Evolutionary conservation across 495 filamentous ascomycete genomes (phyloP), one percentile per base, ranked within the genome.

Genomic region (Penicillium tannophilum): DNA sequence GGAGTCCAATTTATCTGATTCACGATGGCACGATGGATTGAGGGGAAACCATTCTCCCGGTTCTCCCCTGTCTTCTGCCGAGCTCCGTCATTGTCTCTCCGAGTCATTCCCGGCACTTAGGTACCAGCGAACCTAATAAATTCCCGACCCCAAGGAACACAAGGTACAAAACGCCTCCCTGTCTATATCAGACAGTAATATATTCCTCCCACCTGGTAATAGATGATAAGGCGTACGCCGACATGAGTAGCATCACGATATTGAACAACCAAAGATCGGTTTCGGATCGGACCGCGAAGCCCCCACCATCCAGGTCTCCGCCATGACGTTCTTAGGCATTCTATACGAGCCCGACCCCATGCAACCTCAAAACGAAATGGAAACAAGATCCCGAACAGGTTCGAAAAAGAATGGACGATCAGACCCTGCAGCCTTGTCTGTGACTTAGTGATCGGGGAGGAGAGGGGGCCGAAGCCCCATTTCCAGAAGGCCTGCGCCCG

Each of bases 261-360:
- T 48, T 14, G 26, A 16, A 48, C 1, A n/a, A 47, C 44, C 20
- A 26, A 47, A 49, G 49, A 52, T 36, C n/a, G 49, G 49, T 52
- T 23, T 19, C 49, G 49, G 49, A 41, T 52, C 49, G 31, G 49
- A 52, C 49, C 49, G 49, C 28, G 31, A 41, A 41, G 5, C 20
- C 45, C 23, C 46, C 46, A 49, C 24, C 31, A 26, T 30, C 1
- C 4, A n/a, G 3, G 11, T 48, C 8, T 30, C 26, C 46, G 19
- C 17, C 23, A 49, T 49, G 46, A 49, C 46, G 46, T 49, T 23
- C 26, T 31, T 20, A 6, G 23, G 5, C 11, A 49, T 49, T 49
- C 46, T 31, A 49, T 49, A 49, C 46, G 46, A 31, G 46, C 16
- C 46, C 14, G n/a, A 49, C 20, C 26, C 26, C 19, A 26, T 47